A percentile compares a stretch with the other conserved stretches of the same genome.
Conservation (phyloP, 805 yeast species). For the Wickerhamomyces alni region DNA sequence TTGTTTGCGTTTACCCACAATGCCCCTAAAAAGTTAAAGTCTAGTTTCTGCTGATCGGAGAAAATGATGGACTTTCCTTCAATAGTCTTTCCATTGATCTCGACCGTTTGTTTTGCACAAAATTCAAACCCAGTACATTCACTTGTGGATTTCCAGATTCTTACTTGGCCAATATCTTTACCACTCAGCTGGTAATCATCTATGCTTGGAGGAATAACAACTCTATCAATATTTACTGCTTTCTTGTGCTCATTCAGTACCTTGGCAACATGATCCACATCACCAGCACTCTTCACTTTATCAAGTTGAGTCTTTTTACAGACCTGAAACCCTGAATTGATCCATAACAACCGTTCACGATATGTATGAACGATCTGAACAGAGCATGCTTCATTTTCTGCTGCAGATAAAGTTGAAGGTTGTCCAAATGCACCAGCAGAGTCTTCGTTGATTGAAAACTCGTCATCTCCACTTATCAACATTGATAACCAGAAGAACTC, state of each 20-base stretch:
- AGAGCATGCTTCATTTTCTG: constrained; percentile 36
- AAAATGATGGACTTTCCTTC: no score
- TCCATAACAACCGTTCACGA: constrained; percentile 40
- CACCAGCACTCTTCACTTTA: constrained; percentile 1
- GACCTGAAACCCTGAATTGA: constrained; percentile 49
- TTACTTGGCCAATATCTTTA: no score
- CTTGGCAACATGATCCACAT: no score
- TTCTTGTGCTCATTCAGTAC: no score
- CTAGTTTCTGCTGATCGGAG: no score
- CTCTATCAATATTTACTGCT: constrained; percentile 36
- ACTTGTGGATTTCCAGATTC: no score
- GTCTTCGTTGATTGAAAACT: constrained; percentile 8
- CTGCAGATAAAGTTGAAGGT: constrained; percentile 2
- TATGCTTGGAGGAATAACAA: constrained; percentile 43
- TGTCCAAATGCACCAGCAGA: constrained; percentile 14
- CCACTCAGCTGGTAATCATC: constrained; percentile 25
- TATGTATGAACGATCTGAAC: constrained; percentile 54
- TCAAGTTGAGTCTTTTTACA: constrained; percentile 32
- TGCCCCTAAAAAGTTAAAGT: no score
- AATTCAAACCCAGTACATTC: no score
- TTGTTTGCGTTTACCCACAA: no score
- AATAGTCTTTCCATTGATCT: no score
- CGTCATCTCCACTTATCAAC: constrained; percentile 13
- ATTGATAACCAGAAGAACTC: constrained; percentile 33
- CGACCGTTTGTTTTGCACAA: no score